Base-by-base conservation (phyloP, 331 rosid genomes). In the Phaseolus coccineus region DNA sequence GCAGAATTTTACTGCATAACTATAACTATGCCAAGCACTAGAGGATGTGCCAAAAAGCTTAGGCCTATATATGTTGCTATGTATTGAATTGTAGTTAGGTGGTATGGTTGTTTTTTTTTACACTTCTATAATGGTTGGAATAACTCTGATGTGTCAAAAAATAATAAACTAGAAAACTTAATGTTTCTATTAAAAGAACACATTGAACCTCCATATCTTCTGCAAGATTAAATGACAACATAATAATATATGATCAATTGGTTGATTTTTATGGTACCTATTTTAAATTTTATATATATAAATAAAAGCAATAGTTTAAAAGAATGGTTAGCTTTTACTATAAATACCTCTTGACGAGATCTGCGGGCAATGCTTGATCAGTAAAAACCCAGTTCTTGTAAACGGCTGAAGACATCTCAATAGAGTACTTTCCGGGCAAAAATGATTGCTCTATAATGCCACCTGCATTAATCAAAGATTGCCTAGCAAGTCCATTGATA, bases 381-480 rank as follows among this genome's bases (percentile, higher is more conserved):
- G 78, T 31, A 39, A 84, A 79, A 61, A 69, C 84, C 84, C 87
- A 84, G 44, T 84, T 44, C 58, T 84, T 84, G 31, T 84, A 84
- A 22, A 69, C 78, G 3, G 30, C 51, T 14, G 87, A 57, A 74
- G 84, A 84, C 70, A 84, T 69, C 71, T 84, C 81, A 4, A 84
- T 1, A 30, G 87, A 64, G 47, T 68, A 47, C 0, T 6, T 30
- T 69, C 81, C 83, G 1, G 69, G 57, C 47, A 68, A 74, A 58
- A 79, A 83, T 19, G 84, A 27, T 40, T 65, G 19, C 47, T 83
- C 87, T 19, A 83, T 79, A 11, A 79, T 67, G 19, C 87, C 87
- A 30, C 4, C 87, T 3, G 84, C 87, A 68, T 83, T 83, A 3
- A 83, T 73, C 0, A 83, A 16, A 2, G 77, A 33, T 24, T 69